A percentile compares a stretch with the other conserved stretches of the same genome.
Evolutionary conservation across 208 protist species (phyloP).

Genomic region (Acanthamoeba triangularis): DNA sequence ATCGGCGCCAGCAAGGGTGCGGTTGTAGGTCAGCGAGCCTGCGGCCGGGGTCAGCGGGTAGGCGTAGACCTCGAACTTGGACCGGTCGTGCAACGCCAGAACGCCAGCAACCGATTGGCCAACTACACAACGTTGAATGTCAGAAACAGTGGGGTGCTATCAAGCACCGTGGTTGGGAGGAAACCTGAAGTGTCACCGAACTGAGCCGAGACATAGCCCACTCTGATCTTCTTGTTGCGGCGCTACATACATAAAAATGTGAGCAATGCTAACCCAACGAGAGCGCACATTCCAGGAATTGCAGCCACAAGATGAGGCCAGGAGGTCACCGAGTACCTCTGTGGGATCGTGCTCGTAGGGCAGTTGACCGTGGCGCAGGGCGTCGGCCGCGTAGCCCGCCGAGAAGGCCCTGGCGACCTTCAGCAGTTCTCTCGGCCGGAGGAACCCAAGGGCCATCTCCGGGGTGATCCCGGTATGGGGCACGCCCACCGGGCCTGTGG

Average conservation of each 20-base stretch:
- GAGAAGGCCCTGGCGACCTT: background rate
- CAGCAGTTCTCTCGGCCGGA: background rate
- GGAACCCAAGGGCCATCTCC: background rate
- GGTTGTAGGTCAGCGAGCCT: background rate
- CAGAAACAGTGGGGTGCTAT: too few species aligned
- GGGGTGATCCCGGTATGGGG: background rate
- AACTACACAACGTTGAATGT: too few species aligned
- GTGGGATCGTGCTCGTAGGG: background rate
- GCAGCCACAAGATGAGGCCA: background rate
- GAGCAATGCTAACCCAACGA: background rate
- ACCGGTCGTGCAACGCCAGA: background rate
- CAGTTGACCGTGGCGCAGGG: background rate
- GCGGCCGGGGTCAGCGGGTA: background rate
- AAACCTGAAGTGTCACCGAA: slow-evolving; percentile 1
- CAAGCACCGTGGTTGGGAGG: too few species aligned
- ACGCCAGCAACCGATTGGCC: background rate
- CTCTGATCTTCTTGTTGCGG: background rate
- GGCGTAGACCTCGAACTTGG: slow-evolving; percentile 14
- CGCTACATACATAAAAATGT: background rate
- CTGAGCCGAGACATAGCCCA: slow-evolving; percentile 2
- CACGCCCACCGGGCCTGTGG: background rate
- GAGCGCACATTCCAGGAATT: background rate
- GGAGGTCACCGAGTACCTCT: background rate
- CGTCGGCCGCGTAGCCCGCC: background rate
- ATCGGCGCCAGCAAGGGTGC: background rate